Evolutionary conservation across 768 basidiomycete genomes (phyloP).

Genomic region (Lactifluus piperatus): DNA sequence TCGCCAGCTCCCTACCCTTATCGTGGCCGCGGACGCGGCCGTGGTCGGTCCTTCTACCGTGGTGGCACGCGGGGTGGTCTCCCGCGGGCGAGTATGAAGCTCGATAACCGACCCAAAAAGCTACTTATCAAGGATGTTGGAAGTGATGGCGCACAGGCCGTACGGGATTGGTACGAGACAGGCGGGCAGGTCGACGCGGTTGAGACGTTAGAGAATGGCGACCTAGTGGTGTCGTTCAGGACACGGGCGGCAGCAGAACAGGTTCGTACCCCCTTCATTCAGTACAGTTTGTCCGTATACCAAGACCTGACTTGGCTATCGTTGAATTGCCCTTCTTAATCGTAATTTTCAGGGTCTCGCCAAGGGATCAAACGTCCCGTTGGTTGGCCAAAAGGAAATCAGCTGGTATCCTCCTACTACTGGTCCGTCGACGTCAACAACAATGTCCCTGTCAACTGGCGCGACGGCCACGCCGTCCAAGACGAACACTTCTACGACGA

Average conservation of each 20-base stretch:
- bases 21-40: constrained; percentile 62
- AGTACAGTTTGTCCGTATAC: neutral
- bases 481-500: constrained; percentile 24
- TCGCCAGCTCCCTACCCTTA: constrained; percentile 35
- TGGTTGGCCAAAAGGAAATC: constrained; percentile 55
- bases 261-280: constrained; percentile 33
- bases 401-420: constrained; percentile 53
- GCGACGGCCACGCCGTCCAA: constrained; percentile 23
- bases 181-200: constrained; percentile 64
- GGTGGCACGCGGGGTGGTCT: constrained; percentile 56
- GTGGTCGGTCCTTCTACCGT: constrained; percentile 50
- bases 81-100: constrained; percentile 68
- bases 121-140: constrained; percentile 64
- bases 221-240: constrained; percentile 60
- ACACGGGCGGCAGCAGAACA: constrained; percentile 70
- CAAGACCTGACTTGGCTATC: neutral
- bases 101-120: constrained; percentile 84
- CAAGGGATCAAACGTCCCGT: constrained; percentile 60
- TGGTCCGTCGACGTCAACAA: constrained; percentile 22
- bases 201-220: constrained; percentile 45
- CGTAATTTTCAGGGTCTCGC: constrained; percentile 62
- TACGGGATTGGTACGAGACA: constrained; percentile 82
- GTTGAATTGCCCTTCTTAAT: neutral
- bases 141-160: constrained; percentile 44
- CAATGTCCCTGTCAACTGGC: constrained; percentile 4